Evolutionary conservation across 2,329 filamentous ascomycete genomes (phyloP).

Genomic region (Penicillium janthinellum): DNA sequence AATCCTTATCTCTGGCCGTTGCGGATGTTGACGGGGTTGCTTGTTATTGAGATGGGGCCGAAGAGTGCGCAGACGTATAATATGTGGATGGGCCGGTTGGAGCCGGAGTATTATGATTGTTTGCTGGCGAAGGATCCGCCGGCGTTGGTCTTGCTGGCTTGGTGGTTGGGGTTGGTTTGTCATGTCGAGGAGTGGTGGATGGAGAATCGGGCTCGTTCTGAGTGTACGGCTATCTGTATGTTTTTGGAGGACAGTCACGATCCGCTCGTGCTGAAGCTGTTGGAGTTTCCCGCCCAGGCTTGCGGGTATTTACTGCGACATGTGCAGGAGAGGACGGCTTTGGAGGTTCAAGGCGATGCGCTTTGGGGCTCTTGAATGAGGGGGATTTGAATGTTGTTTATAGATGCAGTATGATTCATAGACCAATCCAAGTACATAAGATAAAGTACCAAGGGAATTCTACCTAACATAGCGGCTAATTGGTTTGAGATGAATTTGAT

Average conservation of each 20-base stretch:
- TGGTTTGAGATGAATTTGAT: background rate
- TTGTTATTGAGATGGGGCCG: slow-evolving; percentile 29
- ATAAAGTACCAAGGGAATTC: too few species aligned
- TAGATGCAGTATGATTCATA: background rate
- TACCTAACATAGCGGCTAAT: too few species aligned
- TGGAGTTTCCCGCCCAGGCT: slow-evolving; percentile 37
- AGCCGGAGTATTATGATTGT: slow-evolving; percentile 32
- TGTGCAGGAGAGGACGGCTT: slow-evolving; percentile 23
- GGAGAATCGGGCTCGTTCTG: slow-evolving; percentile 33
- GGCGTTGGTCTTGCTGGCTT: slow-evolving; percentile 37
- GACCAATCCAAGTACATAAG: too few species aligned
- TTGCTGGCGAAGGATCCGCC: slow-evolving; percentile 35
- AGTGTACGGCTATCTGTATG: slow-evolving; percentile 43
- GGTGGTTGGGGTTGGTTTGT: slow-evolving; percentile 38
- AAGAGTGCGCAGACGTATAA: slow-evolving; percentile 30
- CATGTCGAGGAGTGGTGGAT: slow-evolving; percentile 34
- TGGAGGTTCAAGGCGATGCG: slow-evolving; percentile 10
- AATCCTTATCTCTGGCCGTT: slow-evolving; percentile 44
- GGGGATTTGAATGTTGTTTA: background rate
- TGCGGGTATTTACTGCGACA: slow-evolving; percentile 37
- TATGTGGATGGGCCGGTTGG: slow-evolving; percentile 39
- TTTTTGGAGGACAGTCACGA: slow-evolving; percentile 35
- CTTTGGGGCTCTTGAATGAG: background rate
- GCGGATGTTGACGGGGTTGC: slow-evolving; percentile 37
- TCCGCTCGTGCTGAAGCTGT: slow-evolving; percentile 29